A percentile compares a stretch with the other conserved stretches of the same genome.
Conservation (phyloP, 2,329 filamentous ascomycete genomes). For the Amylocarpus encephaloides region DNA sequence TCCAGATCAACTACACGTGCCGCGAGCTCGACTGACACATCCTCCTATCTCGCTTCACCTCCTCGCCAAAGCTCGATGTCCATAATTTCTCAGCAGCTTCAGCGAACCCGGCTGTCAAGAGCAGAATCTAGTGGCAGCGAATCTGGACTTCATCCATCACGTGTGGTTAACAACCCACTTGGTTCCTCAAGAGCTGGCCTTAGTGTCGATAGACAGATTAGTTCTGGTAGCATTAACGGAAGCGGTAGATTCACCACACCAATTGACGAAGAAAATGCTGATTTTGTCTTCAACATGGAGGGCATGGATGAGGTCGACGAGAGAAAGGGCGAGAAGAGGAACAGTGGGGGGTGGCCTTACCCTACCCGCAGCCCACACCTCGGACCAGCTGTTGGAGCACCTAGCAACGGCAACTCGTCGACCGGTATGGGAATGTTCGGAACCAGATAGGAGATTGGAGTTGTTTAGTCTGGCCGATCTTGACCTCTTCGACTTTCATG, state of each 20-base stretch:
- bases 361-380: constrained; percentile 21
- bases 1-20: constrained; percentile 37
- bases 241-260: constrained; percentile 56
- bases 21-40: constrained; percentile 26
- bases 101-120: constrained; percentile 45
- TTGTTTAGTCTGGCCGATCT: not conserved
- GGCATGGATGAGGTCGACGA: constrained; percentile 55
- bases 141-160: constrained; percentile 44
- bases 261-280: constrained; percentile 58
- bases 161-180: constrained; percentile 37
- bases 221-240: constrained; percentile 44
- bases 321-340: constrained; percentile 38
- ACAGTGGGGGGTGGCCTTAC: constrained; percentile 29
- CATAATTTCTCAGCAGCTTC: constrained; percentile 55
- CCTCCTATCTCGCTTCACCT: constrained; percentile 29
- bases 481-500: not conserved
- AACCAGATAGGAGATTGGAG: not conserved
- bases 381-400: constrained; percentile 15
- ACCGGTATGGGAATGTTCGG: constrained; percentile 15
- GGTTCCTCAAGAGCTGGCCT: constrained; percentile 34
- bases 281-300: constrained; percentile 62
- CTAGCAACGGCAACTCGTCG: constrained; percentile 10
- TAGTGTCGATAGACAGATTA: constrained; percentile 51
- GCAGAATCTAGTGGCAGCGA: constrained; percentile 40
- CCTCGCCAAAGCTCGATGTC: constrained; percentile 43